phyloP scores from a whole-genome alignment of 1,284 basidiomycete species.

The Ustilago crameri region DNA sequence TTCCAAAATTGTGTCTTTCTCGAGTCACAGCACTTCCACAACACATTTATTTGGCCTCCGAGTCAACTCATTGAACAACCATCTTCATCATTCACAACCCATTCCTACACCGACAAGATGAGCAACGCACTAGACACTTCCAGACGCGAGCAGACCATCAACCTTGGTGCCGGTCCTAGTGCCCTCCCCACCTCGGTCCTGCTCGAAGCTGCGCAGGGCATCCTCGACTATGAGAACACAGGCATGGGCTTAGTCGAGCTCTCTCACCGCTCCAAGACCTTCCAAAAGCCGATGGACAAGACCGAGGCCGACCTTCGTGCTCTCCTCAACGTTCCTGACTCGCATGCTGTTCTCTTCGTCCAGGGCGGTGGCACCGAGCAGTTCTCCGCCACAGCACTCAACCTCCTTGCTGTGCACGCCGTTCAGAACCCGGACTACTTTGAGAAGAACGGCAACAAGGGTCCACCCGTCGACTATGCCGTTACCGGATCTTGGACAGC shows the following conservation, averaged over 20 bases:
- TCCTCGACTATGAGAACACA: conserved; percentile 61
- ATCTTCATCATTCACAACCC: not conserved
- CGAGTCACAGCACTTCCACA: conserved; percentile 9
- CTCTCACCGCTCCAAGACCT: conserved; percentile 64
- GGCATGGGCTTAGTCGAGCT: conserved; percentile 67
- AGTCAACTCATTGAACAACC: not conserved
- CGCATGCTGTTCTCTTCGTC: conserved; percentile 63
- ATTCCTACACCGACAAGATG: conserved; percentile 9
- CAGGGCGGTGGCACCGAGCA: conserved; percentile 68
- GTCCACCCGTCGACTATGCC: conserved; percentile 64
- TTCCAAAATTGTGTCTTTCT: conserved; percentile 11
- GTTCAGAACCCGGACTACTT: conserved; percentile 58
- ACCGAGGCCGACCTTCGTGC: conserved; percentile 62
- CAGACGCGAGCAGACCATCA: conserved; percentile 60
- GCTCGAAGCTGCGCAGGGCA: conserved; percentile 60
- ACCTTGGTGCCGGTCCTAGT: conserved; percentile 66
- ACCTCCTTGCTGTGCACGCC: conserved; percentile 62
- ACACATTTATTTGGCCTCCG: not conserved
- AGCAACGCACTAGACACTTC: conserved; percentile 41
- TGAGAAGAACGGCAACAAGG: conserved; percentile 37
- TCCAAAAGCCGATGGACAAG: conserved; percentile 60
- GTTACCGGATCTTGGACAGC: conserved; percentile 64
- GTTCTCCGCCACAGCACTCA: conserved; percentile 65
- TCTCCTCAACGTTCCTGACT: conserved; percentile 58
- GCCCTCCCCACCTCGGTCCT: conserved; percentile 64